Percentiles rank a stretch among this genome's conserved stretches.
These are phyloP conservation scores for Davidsoniella eucalypti DNA, from an alignment of 2,329 filamentous ascomycete species.

Conservation along the genomic window DNA sequence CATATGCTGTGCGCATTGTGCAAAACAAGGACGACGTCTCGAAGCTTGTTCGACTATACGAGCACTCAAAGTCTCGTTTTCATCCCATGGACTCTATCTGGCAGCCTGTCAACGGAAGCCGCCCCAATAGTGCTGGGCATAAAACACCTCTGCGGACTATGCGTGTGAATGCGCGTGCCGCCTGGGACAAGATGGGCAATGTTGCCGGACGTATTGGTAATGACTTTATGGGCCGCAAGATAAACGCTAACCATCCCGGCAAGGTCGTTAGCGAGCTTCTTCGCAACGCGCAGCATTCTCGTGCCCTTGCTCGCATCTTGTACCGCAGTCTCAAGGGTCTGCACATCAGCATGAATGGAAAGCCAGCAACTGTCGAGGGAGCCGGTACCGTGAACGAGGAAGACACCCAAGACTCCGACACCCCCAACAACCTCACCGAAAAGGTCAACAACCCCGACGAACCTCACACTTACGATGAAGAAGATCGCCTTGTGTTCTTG, in stretches of 20 bases:
- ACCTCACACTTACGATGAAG: conserved; percentile 36
- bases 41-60: conserved; percentile 37
- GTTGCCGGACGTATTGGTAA: conserved; percentile 75
- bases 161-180: conserved; percentile 57
- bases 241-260: conserved; percentile 54
- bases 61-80: conserved; percentile 64
- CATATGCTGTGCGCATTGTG: conserved; percentile 80
- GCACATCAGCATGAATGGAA: background rate
- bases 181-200: conserved; percentile 65
- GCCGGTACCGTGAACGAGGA: conserved; percentile 1
- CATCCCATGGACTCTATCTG: conserved; percentile 34
- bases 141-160: conserved; percentile 62
- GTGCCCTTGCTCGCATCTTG: conserved; percentile 71
- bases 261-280: conserved; percentile 73
- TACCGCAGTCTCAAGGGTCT: conserved; percentile 56
- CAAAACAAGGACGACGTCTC: conserved; percentile 81
- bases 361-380: background rate
- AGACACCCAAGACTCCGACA: background rate
- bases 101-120: conserved; percentile 22
- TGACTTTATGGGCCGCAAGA: conserved; percentile 70
- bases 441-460: conserved; percentile 1
- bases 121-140: conserved; percentile 35
- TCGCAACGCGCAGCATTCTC: conserved; percentile 53
- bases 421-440: conserved; percentile 4
- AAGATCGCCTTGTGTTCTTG: conserved; percentile 56